A percentile compares a stretch with the other conserved stretches of the same genome.
Conservation (phyloP, 2,329 filamentous ascomycete genomes). For the Botrytis pseudocinerea region DNA sequence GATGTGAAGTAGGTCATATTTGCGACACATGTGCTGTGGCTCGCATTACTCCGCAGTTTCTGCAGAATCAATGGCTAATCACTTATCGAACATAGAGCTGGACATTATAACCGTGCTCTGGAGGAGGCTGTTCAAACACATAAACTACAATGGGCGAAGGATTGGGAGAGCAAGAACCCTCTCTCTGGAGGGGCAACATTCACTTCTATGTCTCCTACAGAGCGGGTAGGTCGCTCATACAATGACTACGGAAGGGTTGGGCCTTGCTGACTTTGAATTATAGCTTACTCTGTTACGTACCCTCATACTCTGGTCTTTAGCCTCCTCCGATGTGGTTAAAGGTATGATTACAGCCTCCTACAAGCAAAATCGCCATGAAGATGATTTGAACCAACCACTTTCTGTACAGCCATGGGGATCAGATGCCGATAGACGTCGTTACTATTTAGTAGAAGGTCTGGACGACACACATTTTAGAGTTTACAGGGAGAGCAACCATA, state of each 20-base stretch:
- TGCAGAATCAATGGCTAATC: conserved; percentile 24
- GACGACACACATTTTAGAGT: conserved; percentile 93
- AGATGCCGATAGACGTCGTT: conserved; percentile 87
- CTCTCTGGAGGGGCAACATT: conserved; percentile 80
- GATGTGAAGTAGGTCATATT: conserved; percentile 81
- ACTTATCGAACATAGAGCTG: conserved; percentile 60
- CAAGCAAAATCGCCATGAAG: conserved; percentile 80
- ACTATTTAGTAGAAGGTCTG: conserved; percentile 89
- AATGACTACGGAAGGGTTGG: neutral
- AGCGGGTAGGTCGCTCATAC: conserved; percentile 64
- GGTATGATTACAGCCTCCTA: conserved; percentile 82
- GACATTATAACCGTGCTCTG: conserved; percentile 88
- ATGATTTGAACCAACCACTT: conserved; percentile 78
- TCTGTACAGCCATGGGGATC: conserved; percentile 89
- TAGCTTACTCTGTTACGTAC: conserved; percentile 48
- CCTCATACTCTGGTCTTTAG: conserved; percentile 83
- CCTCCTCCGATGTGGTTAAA: conserved; percentile 82
- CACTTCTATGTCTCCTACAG: conserved; percentile 74
- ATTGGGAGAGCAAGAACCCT: conserved; percentile 83
- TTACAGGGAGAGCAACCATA: conserved; percentile 89
- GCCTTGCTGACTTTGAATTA: conserved; percentile 7
- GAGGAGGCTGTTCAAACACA: conserved; percentile 89
- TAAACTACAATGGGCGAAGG: conserved; percentile 81
- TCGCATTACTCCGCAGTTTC: neutral
- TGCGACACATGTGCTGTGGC: neutral